phyloP scores from a whole-genome alignment of 2,329 filamentous ascomycete species.

The Aspergillus persii region DNA sequence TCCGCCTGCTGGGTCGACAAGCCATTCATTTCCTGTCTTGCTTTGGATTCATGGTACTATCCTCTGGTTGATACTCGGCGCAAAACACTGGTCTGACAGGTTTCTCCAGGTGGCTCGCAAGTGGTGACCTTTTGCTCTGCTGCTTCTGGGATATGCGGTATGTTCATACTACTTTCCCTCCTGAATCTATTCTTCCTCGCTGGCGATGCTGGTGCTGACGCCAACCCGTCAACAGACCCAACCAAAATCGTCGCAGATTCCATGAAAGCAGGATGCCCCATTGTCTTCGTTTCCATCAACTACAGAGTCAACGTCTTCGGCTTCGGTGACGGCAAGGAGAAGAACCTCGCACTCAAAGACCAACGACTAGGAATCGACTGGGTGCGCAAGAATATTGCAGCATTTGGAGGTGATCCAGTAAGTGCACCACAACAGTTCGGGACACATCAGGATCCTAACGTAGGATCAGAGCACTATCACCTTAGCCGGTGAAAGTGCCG shows the following conservation, averaged over 20 bases:
- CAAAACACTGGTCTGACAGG: background rate
- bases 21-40: constrained; percentile 37
- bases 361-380: constrained; percentile 38
- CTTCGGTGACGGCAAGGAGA: constrained; percentile 42
- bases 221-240: constrained; percentile 26
- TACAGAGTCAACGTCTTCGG: constrained; percentile 48
- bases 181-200: no score
- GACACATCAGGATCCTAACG: background rate
- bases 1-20: constrained; percentile 12
- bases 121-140: constrained; percentile 45
- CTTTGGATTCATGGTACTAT: constrained; percentile 47
- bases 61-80: background rate
- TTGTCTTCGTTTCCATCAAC: constrained; percentile 45
- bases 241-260: constrained; percentile 39
- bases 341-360: constrained; percentile 42
- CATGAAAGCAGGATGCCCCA: constrained; percentile 30
- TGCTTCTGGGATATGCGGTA: constrained; percentile 44
- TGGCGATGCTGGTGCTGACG: background rate
- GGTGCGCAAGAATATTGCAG: constrained; percentile 40
- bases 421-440: constrained; percentile 4
- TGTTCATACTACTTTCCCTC: background rate
- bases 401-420: constrained; percentile 42
- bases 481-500: constrained; percentile 47
- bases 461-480: constrained; percentile 38
- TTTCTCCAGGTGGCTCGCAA: constrained; percentile 40